Conservation (phyloP, 305 asterid genomes). For the Fraxinus ornus region DNA sequence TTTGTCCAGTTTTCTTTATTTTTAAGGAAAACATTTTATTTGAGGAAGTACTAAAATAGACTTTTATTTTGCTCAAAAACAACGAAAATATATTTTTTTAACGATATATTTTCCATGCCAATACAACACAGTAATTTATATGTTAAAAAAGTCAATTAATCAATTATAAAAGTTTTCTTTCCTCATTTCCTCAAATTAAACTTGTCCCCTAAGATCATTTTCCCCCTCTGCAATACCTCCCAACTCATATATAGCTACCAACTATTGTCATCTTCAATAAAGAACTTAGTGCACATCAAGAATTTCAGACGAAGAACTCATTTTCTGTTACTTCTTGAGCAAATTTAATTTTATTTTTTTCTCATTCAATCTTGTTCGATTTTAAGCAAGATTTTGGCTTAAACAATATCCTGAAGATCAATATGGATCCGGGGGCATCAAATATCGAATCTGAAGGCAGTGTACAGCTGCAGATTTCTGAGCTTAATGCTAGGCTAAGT, state of each 20-base stretch:
- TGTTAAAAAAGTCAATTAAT: too few species aligned
- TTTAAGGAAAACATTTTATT: too few species aligned
- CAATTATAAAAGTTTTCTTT: constrained; percentile 39
- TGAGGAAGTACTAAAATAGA: too few species aligned
- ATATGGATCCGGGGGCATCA: constrained; percentile 49
- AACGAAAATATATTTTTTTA: too few species aligned
- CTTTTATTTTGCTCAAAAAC: too few species aligned
- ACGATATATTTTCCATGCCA: too few species aligned
- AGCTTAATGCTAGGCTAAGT: constrained; percentile 26
- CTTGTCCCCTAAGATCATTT: constrained; percentile 63
- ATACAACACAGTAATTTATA: too few species aligned
- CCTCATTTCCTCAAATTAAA: constrained; percentile 38
- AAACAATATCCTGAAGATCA: not conserved
- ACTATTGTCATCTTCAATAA: constrained; percentile 12
- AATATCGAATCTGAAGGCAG: constrained; percentile 48
- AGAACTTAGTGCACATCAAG: not conserved
- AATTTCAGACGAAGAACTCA: not conserved
- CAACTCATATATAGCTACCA: not conserved
- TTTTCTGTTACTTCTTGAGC: too few species aligned
- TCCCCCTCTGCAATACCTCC: not conserved
- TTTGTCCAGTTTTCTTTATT: too few species aligned
- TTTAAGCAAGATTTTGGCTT: not conserved
- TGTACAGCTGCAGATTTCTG: constrained; percentile 52
- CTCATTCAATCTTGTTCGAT: not conserved
- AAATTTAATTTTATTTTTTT: too few species aligned